Conservation (phyloP, 164 flowering plant genomes). For the Macadamia integrifolia region DNA sequence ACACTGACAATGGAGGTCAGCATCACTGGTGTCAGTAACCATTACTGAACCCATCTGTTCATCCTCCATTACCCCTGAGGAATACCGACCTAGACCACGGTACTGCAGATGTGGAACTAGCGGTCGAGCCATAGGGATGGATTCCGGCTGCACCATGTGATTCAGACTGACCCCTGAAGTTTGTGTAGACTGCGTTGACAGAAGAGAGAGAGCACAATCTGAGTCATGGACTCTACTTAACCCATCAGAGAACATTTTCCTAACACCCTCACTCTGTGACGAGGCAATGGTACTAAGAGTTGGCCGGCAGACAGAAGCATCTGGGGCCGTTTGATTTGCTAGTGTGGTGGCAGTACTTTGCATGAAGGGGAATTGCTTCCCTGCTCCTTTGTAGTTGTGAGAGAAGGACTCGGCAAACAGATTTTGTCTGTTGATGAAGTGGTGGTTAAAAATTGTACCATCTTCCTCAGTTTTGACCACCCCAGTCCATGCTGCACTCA, state of each 20-base stretch:
- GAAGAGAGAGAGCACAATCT: constrained; percentile 93
- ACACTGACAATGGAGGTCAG: constrained; percentile 28
- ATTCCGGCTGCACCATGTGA: constrained; percentile 27
- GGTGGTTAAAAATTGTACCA: constrained; percentile 15
- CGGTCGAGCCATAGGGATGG: constrained; percentile 30
- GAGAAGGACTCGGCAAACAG: constrained; percentile 27
- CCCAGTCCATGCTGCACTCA: constrained; percentile 38
- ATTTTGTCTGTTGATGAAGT: constrained; percentile 29
- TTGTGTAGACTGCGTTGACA: constrained; percentile 56
- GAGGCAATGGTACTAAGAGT: constrained; percentile 24
- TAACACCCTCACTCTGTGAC: constrained; percentile 23
- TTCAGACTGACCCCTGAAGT: constrained; percentile 30
- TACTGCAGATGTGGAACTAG: constrained; percentile 22
- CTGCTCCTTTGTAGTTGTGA: constrained; percentile 25
- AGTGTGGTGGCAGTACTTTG: constrained; percentile 19
- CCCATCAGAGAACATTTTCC: constrained; percentile 28
- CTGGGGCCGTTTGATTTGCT: constrained; percentile 15
- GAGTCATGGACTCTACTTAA: constrained; percentile 33
- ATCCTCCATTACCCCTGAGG: constrained; percentile 20
- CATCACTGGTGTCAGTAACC: constrained; percentile 21
- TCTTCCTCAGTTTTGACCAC: constrained; percentile 41
- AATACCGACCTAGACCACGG: constrained; percentile 15
- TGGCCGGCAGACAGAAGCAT: constrained; percentile 30
- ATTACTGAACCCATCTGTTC: constrained; percentile 30
- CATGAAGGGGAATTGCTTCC: constrained; percentile 46